phyloP scores from a whole-genome alignment of 2,329 filamentous ascomycete species.

The Tympanopsis confertula region DNA sequence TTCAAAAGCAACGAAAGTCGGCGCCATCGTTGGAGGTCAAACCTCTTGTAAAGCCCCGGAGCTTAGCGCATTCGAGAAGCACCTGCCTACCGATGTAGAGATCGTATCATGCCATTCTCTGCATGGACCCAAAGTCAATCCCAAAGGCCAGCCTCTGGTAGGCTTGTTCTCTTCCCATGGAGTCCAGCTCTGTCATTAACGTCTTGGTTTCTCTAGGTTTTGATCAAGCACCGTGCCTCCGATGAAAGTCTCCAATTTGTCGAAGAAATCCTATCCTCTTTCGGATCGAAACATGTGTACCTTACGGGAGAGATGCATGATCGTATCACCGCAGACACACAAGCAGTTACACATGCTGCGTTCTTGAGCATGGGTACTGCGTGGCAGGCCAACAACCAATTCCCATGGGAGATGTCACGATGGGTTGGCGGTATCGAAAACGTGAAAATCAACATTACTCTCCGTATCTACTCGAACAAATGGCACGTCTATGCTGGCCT shows the following conservation, averaged over 20 bases:
- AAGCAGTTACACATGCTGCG: constrained; percentile 93
- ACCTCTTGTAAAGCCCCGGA: constrained; percentile 98
- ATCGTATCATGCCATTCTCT: constrained; percentile 95
- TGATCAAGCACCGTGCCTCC: constrained; percentile 55
- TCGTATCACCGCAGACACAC: constrained; percentile 93
- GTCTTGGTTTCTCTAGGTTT: constrained; percentile 10
- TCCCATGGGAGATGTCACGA: constrained; percentile 91
- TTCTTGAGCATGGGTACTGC: constrained; percentile 97
- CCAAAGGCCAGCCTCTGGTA: constrained; percentile 79
- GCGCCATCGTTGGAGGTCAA: constrained; percentile 91
- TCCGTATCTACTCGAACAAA: constrained; percentile 96
- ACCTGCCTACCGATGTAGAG: constrained; percentile 78
- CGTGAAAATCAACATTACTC: constrained; percentile 95
- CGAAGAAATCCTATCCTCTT: constrained; percentile 68
- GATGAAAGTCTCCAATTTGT: constrained; percentile 67
- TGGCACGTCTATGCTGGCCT: constrained; percentile 99
- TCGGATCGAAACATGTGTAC: constrained; percentile 76
- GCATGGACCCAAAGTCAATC: constrained; percentile 82
- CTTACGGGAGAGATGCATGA: constrained; percentile 83
- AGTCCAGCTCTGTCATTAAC: background rate
- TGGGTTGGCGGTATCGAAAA: constrained; percentile 98
- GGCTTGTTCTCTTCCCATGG: background rate
- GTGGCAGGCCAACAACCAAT: constrained; percentile 90
- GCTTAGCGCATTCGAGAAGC: constrained; percentile 80
- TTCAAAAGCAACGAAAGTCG: constrained; percentile 72